Conservation (phyloP, 306 rosid species). For the Spatholobus suberectus region DNA sequence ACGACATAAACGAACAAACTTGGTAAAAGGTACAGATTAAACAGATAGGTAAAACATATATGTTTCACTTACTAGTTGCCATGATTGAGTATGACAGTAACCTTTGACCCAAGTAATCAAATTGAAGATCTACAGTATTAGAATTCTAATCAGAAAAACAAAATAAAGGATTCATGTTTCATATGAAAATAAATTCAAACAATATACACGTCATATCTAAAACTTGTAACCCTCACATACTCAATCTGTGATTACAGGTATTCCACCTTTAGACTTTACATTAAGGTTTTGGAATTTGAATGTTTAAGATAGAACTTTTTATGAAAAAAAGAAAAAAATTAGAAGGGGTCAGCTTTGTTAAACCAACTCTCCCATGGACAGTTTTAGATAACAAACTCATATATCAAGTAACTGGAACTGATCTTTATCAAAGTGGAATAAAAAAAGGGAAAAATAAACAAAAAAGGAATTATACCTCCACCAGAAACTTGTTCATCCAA, state of each 20-base stretch:
- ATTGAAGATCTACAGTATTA: conserved; percentile 28
- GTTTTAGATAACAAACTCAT: background rate
- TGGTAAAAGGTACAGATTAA: conserved; percentile 3
- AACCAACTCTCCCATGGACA: background rate
- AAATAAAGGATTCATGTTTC: background rate
- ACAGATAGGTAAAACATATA: background rate
- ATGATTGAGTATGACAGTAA: conserved; percentile 43
- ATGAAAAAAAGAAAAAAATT: background rate
- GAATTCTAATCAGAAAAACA: conserved; percentile 34
- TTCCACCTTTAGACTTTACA: conserved; percentile 11
- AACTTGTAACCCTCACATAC: background rate
- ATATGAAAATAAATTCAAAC: background rate
- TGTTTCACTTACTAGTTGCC: conserved; percentile 61
- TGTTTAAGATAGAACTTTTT: background rate
- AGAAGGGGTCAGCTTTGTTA: background rate
- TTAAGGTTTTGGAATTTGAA: conserved; percentile 5
- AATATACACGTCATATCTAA: background rate
- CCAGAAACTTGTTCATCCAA: conserved; percentile 9
- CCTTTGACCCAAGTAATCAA: conserved; percentile 37
- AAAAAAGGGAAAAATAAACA: background rate
- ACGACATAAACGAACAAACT: background rate
- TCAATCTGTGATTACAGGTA: background rate
- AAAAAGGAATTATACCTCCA: background rate
- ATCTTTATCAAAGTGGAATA: background rate
- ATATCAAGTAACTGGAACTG: background rate